phyloP scores from a whole-genome alignment of 2,329 filamentous ascomycete genomes.

The Fusarium tuaranense region DNA sequence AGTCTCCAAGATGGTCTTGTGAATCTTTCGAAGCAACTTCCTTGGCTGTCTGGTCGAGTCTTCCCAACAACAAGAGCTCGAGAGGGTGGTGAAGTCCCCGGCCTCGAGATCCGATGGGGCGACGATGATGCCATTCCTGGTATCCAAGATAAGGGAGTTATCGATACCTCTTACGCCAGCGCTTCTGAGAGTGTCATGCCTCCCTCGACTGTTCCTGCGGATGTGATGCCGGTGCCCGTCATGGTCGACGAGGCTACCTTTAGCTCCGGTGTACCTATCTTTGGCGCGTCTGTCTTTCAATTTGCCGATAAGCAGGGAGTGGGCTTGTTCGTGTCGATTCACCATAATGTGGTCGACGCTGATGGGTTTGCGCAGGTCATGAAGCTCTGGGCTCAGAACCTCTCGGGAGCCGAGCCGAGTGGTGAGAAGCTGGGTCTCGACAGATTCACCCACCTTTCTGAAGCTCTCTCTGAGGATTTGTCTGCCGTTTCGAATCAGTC shows the following conservation, averaged over 20 bases:
- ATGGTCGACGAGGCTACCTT: neutral
- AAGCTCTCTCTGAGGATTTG: neutral
- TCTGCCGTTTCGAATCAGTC: neutral
- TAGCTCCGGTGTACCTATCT: neutral
- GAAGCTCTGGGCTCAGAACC: neutral
- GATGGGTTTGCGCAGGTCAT: constrained; percentile 9
- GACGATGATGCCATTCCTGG: neutral
- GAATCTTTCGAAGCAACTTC: neutral
- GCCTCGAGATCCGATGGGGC: constrained; percentile 8
- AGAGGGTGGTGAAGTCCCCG: neutral
- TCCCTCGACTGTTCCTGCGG: neutral
- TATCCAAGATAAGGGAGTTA: neutral
- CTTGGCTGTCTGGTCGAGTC: constrained; percentile 5
- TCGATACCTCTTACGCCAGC: neutral
- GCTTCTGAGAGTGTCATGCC: neutral
- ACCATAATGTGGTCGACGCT: constrained; percentile 13
- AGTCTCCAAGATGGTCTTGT: neutral
- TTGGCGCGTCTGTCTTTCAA: constrained; percentile 2
- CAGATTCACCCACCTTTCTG: neutral
- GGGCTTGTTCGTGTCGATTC: constrained; percentile 11
- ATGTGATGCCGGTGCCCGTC: neutral
- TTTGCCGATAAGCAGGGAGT: constrained; percentile 6
- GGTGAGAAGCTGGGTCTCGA: neutral
- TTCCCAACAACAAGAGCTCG: neutral
- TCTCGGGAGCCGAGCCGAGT: neutral